These are phyloP conservation scores for Mycosarcoma mackinlayi DNA, from an alignment of 1,284 basidiomycete species.

Conservation along the genomic window DNA sequence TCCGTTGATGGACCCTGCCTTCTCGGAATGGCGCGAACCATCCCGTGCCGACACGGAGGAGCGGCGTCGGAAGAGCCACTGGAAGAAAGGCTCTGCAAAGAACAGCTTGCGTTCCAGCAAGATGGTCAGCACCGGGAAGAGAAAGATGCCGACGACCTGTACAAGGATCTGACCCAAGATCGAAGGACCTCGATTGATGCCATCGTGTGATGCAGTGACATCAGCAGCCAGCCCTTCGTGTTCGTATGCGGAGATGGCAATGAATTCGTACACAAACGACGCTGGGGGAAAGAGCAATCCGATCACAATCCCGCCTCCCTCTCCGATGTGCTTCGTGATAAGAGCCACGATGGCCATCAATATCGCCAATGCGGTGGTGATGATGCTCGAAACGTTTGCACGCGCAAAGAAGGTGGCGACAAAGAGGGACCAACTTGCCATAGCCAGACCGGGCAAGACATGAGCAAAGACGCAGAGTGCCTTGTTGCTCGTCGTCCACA, in stretches of 20 bases:
- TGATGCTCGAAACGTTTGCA: constrained; percentile 78
- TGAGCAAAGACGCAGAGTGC: constrained; percentile 77
- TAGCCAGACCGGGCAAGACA: constrained; percentile 76
- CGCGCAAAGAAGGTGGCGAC: constrained; percentile 77
- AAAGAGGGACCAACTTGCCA: constrained; percentile 79
- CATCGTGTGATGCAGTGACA: constrained; percentile 69
- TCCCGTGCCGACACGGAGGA: neutral
- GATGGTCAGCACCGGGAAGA: constrained; percentile 77
- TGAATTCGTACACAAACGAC: constrained; percentile 79
- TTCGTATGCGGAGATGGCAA: constrained; percentile 78
- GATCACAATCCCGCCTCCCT: constrained; percentile 74
- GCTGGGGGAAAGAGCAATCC: constrained; percentile 79
- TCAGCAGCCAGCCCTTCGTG: constrained; percentile 73
- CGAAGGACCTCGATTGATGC: constrained; percentile 70
- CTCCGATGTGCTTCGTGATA: constrained; percentile 72
- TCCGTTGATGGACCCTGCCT: constrained; percentile 12
- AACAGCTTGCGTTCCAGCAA: constrained; percentile 75
- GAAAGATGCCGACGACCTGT: constrained; percentile 73
- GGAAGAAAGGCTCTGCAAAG: constrained; percentile 72
- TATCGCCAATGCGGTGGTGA: constrained; percentile 76
- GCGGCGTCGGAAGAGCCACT: constrained; percentile 48
- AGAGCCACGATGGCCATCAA: constrained; percentile 78
- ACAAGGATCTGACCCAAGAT: constrained; percentile 72
- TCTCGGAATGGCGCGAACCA: constrained; percentile 10
- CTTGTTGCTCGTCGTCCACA: constrained; percentile 76